These are phyloP conservation scores for Ophiosphaerella korrae DNA, from an alignment of 2,329 filamentous ascomycete species.

Conservation along the genomic window DNA sequence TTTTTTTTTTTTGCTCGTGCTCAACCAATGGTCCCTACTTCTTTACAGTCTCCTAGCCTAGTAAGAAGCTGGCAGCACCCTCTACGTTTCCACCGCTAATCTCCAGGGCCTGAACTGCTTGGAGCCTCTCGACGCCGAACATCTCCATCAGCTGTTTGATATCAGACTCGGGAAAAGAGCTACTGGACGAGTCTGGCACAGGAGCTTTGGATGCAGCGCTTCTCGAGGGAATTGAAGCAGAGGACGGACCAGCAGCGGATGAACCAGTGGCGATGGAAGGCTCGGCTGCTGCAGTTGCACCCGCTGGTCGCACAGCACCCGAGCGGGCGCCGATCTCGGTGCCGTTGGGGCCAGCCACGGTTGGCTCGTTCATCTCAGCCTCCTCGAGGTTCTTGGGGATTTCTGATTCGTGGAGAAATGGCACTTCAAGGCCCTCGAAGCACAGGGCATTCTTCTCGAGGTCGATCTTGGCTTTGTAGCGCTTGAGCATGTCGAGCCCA, in stretches of 20 bases:
- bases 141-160: slow-evolving; percentile 78
- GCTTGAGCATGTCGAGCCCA: slow-evolving; percentile 94
- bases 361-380: slow-evolving; percentile 76
- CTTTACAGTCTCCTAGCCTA: slow-evolving; percentile 29
- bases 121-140: slow-evolving; percentile 71
- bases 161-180: slow-evolving; percentile 62
- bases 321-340: slow-evolving; percentile 84
- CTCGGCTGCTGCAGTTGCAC: slow-evolving; percentile 41
- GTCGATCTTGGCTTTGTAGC: slow-evolving; percentile 92
- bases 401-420: slow-evolving; percentile 89
- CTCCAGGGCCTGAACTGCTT: slow-evolving; percentile 80
- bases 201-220: slow-evolving; percentile 18
- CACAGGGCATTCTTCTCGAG: slow-evolving; percentile 81
- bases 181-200: slow-evolving; percentile 13
- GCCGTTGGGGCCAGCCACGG: slow-evolving; percentile 82
- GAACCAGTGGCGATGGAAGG: slow-evolving; percentile 18
- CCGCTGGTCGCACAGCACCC: slow-evolving; percentile 71
- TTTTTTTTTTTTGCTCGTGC: background rate
- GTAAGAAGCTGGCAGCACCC: slow-evolving; percentile 81
- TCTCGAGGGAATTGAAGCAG: slow-evolving; percentile 18
- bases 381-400: slow-evolving; percentile 85
- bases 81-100: slow-evolving; percentile 87
- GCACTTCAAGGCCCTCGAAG: slow-evolving; percentile 85
- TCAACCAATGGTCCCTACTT: no score
- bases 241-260: slow-evolving; percentile 20